Base-by-base conservation (phyloP, 176 grass and related monocot species). In the Dendrocalamus sinicus region DNA sequence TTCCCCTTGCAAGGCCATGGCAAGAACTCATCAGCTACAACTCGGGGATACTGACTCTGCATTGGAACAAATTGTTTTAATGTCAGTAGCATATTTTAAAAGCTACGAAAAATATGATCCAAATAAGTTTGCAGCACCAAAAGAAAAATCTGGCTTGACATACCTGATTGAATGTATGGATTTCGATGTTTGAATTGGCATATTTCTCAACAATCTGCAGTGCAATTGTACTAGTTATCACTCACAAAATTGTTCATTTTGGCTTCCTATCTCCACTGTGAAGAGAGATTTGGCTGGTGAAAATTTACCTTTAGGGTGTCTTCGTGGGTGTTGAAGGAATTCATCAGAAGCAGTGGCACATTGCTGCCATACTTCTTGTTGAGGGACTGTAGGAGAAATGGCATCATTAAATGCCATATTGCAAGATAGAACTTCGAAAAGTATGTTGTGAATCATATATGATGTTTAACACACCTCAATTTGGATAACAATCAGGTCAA, bases 111-210 rank as follows among this genome's bases (percentile, higher is more conserved):
- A 23, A 8, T 62, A 76, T 64, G 24, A 40, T 80, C 4, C 32
- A 22, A 44, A 55, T 14, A 76, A 84, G 40, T 43, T 2, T 68
- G 53, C 60, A 13, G 32, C 37, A 60, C 8, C 19, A 64, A 23
- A 83, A 41, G 0, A 14, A 22, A 22, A 45, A 45, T 11, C 11
- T 52, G 5, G 1, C 28, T 6, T 41, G 20, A 5, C 24, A 1
- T 26, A 77, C 96, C 96, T 99, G 96, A 63, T 99, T 96, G 84
- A 99, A 99, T 12, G 96, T 96, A 73, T 96, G 96, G 76, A 99
- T 96, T 2, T 99, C 86, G 50, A 99, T 95, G 86, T 54, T 92
- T 11, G 93, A 92, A 66, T 85, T 86, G 16, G 86, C 3, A 59
- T 99, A 96, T 86, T 99, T 99, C 90, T 94, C 96, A 81, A 95